A percentile compares a stretch with the other conserved stretches of the same genome.
These are phyloP conservation scores for Claviceps arundinis DNA, from an alignment of 2,329 filamentous ascomycete genomes.

Conservation along the genomic window DNA sequence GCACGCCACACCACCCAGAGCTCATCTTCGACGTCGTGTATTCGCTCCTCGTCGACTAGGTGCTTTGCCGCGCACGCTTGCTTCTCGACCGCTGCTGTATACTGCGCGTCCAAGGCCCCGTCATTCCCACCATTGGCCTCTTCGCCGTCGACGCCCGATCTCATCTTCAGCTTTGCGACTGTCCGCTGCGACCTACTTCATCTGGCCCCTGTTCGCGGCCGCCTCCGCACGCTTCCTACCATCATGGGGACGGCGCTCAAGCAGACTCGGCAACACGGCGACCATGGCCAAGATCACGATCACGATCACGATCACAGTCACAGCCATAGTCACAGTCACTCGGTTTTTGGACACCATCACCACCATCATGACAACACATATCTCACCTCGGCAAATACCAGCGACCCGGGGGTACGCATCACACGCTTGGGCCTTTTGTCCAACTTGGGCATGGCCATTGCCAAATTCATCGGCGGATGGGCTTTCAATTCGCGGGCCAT, in stretches of 20 bases:
- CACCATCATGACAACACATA: conserved; percentile 89
- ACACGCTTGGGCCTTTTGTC: conserved; percentile 52
- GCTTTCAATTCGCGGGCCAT: conserved; percentile 90
- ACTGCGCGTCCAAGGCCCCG: not conserved
- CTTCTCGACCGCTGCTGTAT: not conserved
- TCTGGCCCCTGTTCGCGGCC: conserved; percentile 10
- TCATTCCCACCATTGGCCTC: not conserved
- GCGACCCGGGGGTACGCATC: conserved; percentile 52
- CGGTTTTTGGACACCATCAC: conserved; percentile 48
- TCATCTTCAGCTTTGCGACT: not conserved
- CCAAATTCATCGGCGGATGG: conserved; percentile 85
- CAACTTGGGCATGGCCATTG: conserved; percentile 87
- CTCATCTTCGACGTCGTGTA: not conserved
- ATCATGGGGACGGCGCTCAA: conserved; percentile 18
- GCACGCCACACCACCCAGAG: not conserved
- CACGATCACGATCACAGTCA: conserved; percentile 24
- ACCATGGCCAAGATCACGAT: conserved; percentile 26
- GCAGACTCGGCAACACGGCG: conserved; percentile 19
- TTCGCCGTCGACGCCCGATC: conserved; percentile 5
- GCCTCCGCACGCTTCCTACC: conserved; percentile 11
- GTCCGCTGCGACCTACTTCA: conserved; percentile 9
- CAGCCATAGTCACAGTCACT: conserved; percentile 20
- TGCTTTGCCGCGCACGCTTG: conserved; percentile 3
- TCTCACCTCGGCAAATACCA: conserved; percentile 75
- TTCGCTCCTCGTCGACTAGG: not conserved